phyloP scores from a whole-genome alignment of 177 flowering plant species.

The Telopea speciosissima region DNA sequence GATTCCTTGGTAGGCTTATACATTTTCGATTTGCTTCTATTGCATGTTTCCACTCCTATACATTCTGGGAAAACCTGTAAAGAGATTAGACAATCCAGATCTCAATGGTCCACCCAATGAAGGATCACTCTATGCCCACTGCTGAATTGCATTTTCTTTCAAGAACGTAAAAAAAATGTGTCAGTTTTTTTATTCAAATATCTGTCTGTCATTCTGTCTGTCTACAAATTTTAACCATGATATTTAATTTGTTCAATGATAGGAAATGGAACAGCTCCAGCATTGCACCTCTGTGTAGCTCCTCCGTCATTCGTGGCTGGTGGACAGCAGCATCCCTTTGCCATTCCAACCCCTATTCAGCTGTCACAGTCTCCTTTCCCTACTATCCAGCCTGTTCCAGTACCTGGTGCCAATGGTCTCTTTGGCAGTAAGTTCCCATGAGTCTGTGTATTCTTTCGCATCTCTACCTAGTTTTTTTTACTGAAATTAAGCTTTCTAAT shows the following conservation, averaged over 20 bases:
- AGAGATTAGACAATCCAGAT: neutral
- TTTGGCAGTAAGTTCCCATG: constrained; percentile 42
- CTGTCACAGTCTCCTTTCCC: constrained; percentile 51
- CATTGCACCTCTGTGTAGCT: constrained; percentile 40
- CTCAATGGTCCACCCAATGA: neutral
- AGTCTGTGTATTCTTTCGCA: constrained; percentile 2
- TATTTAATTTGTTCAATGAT: constrained; percentile 9
- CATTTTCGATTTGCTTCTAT: neutral
- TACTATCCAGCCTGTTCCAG: constrained; percentile 29
- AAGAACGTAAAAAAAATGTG: too few relatives aligned
- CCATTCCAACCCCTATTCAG: constrained; percentile 41
- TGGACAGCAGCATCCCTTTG: constrained; percentile 50
- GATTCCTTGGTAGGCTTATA: neutral
- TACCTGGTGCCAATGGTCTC: constrained; percentile 39
- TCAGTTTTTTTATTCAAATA: neutral
- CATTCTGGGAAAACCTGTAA: neutral
- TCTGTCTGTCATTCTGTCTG: neutral
- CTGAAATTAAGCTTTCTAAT: neutral
- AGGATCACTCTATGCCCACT: neutral
- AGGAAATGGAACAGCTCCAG: constrained; percentile 41
- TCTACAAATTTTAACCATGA: neutral
- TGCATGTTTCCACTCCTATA: neutral
- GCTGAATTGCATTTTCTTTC: neutral
- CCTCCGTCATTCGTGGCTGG: constrained; percentile 37
- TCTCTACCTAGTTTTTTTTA: constrained; percentile 8